A percentile compares a stretch with the other conserved stretches of the same genome.
These are phyloP conservation scores for Chlamydomonas incerta DNA, from an alignment of 139 green algal species.

Conservation along the genomic window DNA sequence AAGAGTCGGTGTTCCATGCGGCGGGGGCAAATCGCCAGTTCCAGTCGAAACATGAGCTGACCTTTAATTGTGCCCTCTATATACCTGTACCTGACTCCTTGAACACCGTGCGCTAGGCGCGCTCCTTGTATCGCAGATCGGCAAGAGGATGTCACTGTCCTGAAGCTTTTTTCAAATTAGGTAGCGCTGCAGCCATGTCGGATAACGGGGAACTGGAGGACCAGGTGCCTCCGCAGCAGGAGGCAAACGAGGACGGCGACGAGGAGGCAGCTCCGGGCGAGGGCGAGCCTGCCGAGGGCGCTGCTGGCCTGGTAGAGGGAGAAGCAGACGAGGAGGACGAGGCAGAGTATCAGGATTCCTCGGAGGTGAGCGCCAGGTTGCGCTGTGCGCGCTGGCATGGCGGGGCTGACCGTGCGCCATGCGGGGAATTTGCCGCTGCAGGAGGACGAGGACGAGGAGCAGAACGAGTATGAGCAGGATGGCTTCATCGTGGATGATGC, in stretches of 20 bases:
- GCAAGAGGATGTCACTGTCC: too few species aligned
- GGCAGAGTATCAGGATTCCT: conserved; percentile 34
- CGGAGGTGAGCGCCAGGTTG: background rate
- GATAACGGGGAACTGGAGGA: conserved; percentile 31
- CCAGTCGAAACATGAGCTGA: too few species aligned
- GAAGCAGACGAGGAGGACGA: conserved; percentile 43
- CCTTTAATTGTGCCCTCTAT: too few species aligned
- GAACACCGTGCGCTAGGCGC: too few species aligned
- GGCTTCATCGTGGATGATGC: conserved; percentile 32
- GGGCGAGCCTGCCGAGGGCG: background rate
- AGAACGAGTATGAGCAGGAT: conserved; percentile 52
- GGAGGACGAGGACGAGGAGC: conserved; percentile 60
- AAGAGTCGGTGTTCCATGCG: too few species aligned
- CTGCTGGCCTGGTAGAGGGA: conserved; percentile 23
- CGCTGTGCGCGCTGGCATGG: background rate
- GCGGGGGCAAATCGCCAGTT: too few species aligned
- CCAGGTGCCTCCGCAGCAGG: background rate
- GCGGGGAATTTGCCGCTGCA: background rate
- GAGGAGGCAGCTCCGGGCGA: background rate
- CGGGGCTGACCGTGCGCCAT: background rate
- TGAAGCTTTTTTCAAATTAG: background rate
- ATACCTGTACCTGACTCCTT: too few species aligned
- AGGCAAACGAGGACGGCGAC: background rate
- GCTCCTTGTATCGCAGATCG: too few species aligned
- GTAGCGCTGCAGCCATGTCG: background rate